Evolutionary conservation across 352 stramenopile genomes (phyloP), one percentile per base, ranked within the genome.

Genomic region (Phytophthora sp.): DNA sequence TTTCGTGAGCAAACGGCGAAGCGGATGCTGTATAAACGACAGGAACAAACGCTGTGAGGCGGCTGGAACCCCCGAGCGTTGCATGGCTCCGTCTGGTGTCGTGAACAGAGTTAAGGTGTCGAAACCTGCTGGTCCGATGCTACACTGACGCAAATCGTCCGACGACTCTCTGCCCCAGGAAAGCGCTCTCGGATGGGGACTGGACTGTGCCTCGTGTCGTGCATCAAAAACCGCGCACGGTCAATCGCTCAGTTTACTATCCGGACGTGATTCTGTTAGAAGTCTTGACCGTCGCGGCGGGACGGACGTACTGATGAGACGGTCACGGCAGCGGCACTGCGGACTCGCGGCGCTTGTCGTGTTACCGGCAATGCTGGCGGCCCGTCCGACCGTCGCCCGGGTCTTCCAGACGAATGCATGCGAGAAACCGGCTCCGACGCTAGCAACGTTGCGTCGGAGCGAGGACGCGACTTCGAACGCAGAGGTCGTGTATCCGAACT

Each of bases 401-500:
- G 35, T 56, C 18, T 55, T 63, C 24, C 8, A 58, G 7, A 63
- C 57, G 16, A 49, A 57, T 29, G 50, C 49, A 30, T 77, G 69
- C 30, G 49, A 68, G 33, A 53, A 64, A 42, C 64, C 59, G 58
- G 66, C 66, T 9, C 70, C 70, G 47, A 72, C 54, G 35, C 56
- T 72, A 15, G 63, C 51, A 16, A 74, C 60, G 0, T 51, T 77
- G 33, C 55, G 60, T 49, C 52, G 57, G 33, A 74, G 46, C n/a
- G 41, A 55, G 0, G 38, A 39, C 16, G 31, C n/a, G 5, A 2
- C 50, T 12, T 64, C 70, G 1, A 63, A 63, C 18, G 70, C 70
- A 1, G 70, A 77, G 16, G 61, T 77, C 18, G 60, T 77, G 36
- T 77, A 69, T 49, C 57, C 45, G 44, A 77, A 77, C 27, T 77